Evolutionary conservation across 2,329 filamentous ascomycete genomes (phyloP), one percentile per base, ranked within the genome.

Genomic region (Fusarium beomiforme): DNA sequence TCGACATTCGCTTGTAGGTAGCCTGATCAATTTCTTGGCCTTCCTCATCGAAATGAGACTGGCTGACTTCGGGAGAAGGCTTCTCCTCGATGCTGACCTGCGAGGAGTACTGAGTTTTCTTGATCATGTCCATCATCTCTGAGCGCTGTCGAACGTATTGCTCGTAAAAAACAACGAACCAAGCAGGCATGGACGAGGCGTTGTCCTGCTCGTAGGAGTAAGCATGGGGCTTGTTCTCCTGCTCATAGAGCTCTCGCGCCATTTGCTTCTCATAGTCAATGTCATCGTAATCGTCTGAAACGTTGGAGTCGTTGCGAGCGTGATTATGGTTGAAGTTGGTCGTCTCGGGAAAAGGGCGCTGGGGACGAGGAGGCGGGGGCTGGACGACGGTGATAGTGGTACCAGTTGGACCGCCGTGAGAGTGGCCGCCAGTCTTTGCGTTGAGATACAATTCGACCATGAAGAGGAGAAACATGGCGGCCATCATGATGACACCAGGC

Each of bases 401-500:
- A 2, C 87, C 87, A 2, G 83, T 86, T 6, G 87, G 85, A 5
- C 87, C 87, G 31, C 88, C 88, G 67, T 90, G 88, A 6, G 84
- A 86, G 73, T 89, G 87, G 1, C 87, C 87, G 8, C 87, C 88
- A 55, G 85, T 86, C 79, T 89, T 90, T 49, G 81, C 79, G 75
- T 90, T 88, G 67, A 90, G 84, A 79, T 84, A 89, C 84, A 90
- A 86, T 77, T 90, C 88, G 34, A 90, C 82, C n/a, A 85, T 80
- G 75, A 92, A 92, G 6, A 92, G 82, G 21, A 83, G 77, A 75
- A 91, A 90, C 69, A 91, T 84, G 23, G 89, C 85, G 0, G 69
- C 83, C 87, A 91, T 90, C 87, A 90, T 90, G 78, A 91, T 90
- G 29, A 89, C 88, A 73, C 89, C 89, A 5, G 89, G 87, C 75